phyloP scores from a whole-genome alignment of 2,329 filamentous ascomycete species.

The Beauveria varroae region DNA sequence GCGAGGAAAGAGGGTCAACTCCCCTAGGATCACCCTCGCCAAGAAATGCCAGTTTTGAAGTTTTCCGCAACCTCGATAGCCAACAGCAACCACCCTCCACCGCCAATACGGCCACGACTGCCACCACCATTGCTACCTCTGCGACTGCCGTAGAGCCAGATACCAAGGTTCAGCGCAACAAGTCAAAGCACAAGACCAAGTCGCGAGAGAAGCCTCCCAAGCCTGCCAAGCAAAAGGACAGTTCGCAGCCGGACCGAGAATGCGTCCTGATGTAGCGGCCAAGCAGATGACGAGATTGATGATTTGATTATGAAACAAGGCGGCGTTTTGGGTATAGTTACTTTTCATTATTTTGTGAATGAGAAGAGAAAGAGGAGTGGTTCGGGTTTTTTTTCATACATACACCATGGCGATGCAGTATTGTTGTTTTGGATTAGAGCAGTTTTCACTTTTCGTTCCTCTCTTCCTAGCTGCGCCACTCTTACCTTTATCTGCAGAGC shows the following conservation, averaged over 20 bases:
- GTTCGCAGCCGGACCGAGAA: slow-evolving; percentile 37
- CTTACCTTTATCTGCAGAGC: neutral
- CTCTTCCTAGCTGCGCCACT: neutral
- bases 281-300: neutral
- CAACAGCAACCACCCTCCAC: neutral
- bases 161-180: slow-evolving; percentile 19
- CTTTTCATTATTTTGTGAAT: neutral
- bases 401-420: neutral
- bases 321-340: neutral
- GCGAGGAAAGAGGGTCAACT: neutral
- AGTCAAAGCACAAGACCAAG: slow-evolving; percentile 29
- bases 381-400: neutral
- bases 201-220: slow-evolving; percentile 33
- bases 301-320: neutral
- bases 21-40: slow-evolving; percentile 19
- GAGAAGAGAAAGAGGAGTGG: neutral
- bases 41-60: slow-evolving; percentile 14
- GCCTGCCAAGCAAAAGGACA: slow-evolving; percentile 15
- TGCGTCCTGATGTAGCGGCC: slow-evolving; percentile 37
- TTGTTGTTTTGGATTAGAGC: neutral
- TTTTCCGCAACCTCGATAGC: slow-evolving; percentile 28
- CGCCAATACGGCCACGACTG: neutral
- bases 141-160: slow-evolving; percentile 13
- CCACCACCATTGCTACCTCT: neutral
- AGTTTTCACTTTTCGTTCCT: neutral